Base-by-base conservation (phyloP, 2,329 filamentous ascomycete genomes). In the Bertia moriformis region DNA sequence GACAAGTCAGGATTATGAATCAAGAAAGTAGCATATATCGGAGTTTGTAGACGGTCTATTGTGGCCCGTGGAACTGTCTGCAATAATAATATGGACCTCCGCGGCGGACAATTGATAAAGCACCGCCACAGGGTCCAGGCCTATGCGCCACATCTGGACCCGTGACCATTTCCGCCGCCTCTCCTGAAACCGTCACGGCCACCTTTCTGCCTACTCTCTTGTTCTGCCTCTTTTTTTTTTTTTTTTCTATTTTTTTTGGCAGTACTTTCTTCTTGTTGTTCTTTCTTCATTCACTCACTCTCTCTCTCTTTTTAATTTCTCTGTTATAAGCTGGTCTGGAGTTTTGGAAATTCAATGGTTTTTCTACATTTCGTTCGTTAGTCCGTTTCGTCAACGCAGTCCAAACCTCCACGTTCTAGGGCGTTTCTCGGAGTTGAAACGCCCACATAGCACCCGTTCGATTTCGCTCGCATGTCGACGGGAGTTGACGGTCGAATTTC, bases 391-490 rank as follows among this genome's bases (percentile, higher is more conserved):
- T n/a, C 10, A 10, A 10, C n/a, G 10, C 24, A 29, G 10, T 29
- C 24, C 24, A 10, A 29, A n/a, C 24, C n/a, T n/a, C 24, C 24
- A 29, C 10, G 24, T 10, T n/a, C n/a, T 10, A 29, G 24, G n/a
- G 24, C n/a, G 24, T 29, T 29, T 29, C 24, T 29, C n/a, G 24
- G n/a, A n/a, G 24, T 29, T 10, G 24, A 29, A 10, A n/a, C 24
- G 10, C 10, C 24, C n/a, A 10, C 10, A 29, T 10, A 10, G 10
- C n/a, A n/a, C n/a, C 24, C 24, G n/a, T 29, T 29, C 24, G n/a
- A n/a, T n/a, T n/a, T 35, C 17, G 32, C 32, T 35, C 32, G 32
- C 15, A 35, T 35, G 32, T 35, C 32, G 32, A 35, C 32, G 10
- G 32, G 32, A 35, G 32, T 35, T 17, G 32, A 35, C 32, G 17